phyloP scores from a whole-genome alignment of 192 early-diverging fungal genomes.

The Diversispora epigaea region DNA sequence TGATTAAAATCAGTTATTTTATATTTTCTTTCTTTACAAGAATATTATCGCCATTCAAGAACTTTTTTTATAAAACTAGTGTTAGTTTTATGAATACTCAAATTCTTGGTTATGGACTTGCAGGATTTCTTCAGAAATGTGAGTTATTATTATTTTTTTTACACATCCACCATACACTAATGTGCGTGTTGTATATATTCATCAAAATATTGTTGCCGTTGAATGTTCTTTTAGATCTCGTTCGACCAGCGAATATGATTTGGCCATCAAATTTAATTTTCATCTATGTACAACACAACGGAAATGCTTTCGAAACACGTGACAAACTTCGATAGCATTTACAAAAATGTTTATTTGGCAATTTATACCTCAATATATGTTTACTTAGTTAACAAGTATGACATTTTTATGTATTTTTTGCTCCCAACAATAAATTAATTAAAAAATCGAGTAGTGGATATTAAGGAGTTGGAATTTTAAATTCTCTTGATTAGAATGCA shows the following conservation, averaged over 20 bases:
- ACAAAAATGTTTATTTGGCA: conserved; percentile 49
- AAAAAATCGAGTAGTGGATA: conserved; percentile 49
- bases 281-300: conserved; percentile 50
- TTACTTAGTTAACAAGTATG: conserved; percentile 40
- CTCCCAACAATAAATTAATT: conserved; percentile 35
- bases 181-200: neutral
- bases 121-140: conserved; percentile 58
- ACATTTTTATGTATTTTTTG: conserved; percentile 39
- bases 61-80: conserved; percentile 55
- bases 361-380: conserved; percentile 45
- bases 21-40: neutral
- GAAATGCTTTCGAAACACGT: neutral
- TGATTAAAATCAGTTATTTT: conserved; percentile 26
- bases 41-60: conserved; percentile 59
- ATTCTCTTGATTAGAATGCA: conserved; percentile 74
- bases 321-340: conserved; percentile 37
- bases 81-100: conserved; percentile 59
- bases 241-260: conserved; percentile 19
- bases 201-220: too few species aligned
- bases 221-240: neutral
- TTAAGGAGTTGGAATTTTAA: conserved; percentile 67
- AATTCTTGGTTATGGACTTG: conserved; percentile 64
- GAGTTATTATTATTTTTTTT: neutral
- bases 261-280: conserved; percentile 79
- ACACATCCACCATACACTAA: neutral